phyloP scores from a whole-genome alignment of 768 basidiomycete genomes.

The Suillus weaverae region DNA sequence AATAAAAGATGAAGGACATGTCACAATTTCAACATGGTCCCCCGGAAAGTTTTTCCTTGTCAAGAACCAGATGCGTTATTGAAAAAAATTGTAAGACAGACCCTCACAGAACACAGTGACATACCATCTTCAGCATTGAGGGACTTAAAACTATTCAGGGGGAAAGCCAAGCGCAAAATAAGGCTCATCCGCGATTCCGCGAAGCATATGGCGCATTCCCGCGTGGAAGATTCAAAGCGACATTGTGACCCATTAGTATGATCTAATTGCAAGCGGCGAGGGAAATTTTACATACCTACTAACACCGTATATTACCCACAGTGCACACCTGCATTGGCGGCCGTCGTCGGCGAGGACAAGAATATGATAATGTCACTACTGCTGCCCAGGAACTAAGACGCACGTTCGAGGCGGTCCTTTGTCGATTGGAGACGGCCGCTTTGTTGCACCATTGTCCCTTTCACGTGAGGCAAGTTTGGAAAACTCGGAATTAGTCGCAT shows the following conservation, averaged over 20 bases:
- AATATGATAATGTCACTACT: not conserved
- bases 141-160: not conserved
- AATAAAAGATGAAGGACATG: not conserved
- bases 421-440: not conserved
- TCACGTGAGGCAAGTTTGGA: not conserved
- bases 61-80: not conserved
- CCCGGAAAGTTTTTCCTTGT: not conserved
- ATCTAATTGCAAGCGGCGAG: not conserved
- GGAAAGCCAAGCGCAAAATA: not conserved
- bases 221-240: not conserved
- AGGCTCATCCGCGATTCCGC: not conserved
- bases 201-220: not conserved
- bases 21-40: not conserved
- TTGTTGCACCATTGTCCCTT: not conserved
- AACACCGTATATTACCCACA: not conserved
- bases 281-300: not conserved
- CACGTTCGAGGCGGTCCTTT: not conserved
- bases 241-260: not conserved
- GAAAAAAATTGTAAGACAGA: not conserved
- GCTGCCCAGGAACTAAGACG: not conserved
- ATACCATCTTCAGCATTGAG: not conserved
- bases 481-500: not conserved
- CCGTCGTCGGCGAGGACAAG: not conserved
- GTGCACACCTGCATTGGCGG: not conserved
- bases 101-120: not conserved